Base-by-base conservation (phyloP, 306 rosid genomes). In the Cucumis melo region DNA sequence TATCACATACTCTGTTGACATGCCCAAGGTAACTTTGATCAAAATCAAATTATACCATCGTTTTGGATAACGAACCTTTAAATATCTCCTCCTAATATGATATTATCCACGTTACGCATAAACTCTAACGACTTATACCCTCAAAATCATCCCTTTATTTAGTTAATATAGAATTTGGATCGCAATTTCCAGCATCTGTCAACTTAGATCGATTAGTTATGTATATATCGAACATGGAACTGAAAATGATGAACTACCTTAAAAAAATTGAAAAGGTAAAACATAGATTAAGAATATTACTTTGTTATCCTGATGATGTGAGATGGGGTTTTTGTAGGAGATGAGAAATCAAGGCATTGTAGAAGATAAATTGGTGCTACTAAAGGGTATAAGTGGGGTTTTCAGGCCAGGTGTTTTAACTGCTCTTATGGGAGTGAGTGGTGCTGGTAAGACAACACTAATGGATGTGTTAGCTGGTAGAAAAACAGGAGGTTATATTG, bases 391-490 rank as follows among this genome's bases (percentile, higher is more conserved):
- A 14, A 89, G 93, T 80, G 98, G 97, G 42, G 88, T 88, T 65
- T 93, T 91, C 72, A 88, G 92, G 85, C 98, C 97, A 29, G 98
- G 98, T 42, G 91, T 93, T 78, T 89, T 93, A 77, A 91, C 98
- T 68, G 97, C 98, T 78, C 84, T 93, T 4, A 93, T 93, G 98
- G 98, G 97, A 32, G 89, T 93, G 27, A 91, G 96, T 44, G 98
- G 98, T 58, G 98, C 97, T 73, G 98, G 98, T n/a, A 93, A 93
- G 84, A 93, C 97, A 54, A 93, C 98, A 58, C 75, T 93, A 64
- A 93, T 93, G 98, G 98, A 93, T 83, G 98, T 93, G 14, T 82
- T 93, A 54, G 91, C 97, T 5, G 97, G 97, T 36, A 87, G 96
- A 87, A 93, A 93, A 86, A 93, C 97, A 8, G 91, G 96, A 1